These are phyloP conservation scores for Tylopilus sp. DNA, from an alignment of 1,284 basidiomycete species.

Conservation along the genomic window DNA sequence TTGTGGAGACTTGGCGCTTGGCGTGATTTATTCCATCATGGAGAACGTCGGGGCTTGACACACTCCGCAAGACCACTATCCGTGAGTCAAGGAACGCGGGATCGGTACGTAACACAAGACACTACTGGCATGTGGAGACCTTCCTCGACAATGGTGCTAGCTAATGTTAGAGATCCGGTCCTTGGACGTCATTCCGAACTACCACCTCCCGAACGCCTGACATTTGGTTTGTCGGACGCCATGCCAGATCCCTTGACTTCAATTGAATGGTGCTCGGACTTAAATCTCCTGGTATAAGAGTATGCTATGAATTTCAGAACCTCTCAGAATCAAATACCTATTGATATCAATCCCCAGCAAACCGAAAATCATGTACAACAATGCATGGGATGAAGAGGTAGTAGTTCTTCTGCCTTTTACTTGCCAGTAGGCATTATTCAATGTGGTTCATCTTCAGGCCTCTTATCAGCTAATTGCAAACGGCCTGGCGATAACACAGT, in stretches of 20 bases:
- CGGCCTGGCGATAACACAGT: conserved; percentile 1
- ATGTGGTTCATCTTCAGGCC: conserved; percentile 13
- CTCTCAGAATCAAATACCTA: neutral
- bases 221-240: conserved; percentile 27
- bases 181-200: neutral
- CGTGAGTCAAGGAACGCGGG: neutral
- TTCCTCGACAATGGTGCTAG: neutral
- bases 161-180: conserved; percentile 1
- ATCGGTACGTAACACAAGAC: neutral
- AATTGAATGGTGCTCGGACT: conserved; percentile 5
- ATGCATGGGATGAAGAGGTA: conserved; percentile 28
- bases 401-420: conserved; percentile 1
- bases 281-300: conserved; percentile 21
- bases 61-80: conserved; percentile 9
- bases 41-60: neutral
- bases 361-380: conserved; percentile 19
- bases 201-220: conserved; percentile 21
- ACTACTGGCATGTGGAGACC: conserved; percentile 11
- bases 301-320: neutral
- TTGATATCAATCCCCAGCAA: neutral
- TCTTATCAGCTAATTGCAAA: conserved; percentile 22
- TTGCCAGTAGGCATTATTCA: conserved; percentile 2
- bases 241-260: conserved; percentile 26
- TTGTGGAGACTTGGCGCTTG: conserved; percentile 15
- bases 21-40: conserved; percentile 2